These are phyloP conservation scores for Aspergillus aculeatinus DNA, from an alignment of 2,329 filamentous ascomycete genomes.

Conservation along the genomic window DNA sequence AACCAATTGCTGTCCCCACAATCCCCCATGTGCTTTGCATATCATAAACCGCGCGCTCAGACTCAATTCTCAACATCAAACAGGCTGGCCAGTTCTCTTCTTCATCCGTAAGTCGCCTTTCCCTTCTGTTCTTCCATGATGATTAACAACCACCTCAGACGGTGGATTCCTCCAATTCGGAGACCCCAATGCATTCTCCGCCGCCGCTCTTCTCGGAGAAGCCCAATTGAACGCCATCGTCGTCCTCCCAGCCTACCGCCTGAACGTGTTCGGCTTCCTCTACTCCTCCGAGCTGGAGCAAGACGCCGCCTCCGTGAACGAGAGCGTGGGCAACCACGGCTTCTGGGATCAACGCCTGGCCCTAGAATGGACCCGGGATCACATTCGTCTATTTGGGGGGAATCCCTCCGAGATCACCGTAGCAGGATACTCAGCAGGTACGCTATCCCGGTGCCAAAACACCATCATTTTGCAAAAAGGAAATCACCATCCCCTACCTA, in stretches of 20 bases:
- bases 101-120: constrained; percentile 51
- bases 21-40: too few relatives aligned
- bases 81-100: constrained; percentile 58
- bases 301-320: constrained; percentile 39
- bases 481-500: too few relatives aligned
- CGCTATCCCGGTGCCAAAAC: background rate
- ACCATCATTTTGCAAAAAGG: background rate
- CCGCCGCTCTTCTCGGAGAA: constrained; percentile 50
- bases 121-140: background rate
- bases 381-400: constrained; percentile 53
- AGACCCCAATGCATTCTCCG: constrained; percentile 48
- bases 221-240: constrained; percentile 52
- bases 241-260: constrained; percentile 57
- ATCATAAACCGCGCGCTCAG: too few relatives aligned
- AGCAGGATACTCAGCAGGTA: constrained; percentile 56
- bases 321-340: constrained; percentile 51
- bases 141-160: constrained; percentile 27
- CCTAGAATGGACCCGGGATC: constrained; percentile 56
- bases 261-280: constrained; percentile 59
- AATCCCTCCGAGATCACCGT: constrained; percentile 53
- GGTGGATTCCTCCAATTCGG: constrained; percentile 60
- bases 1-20: too few relatives aligned
- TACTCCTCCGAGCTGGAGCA: constrained; percentile 49
- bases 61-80: background rate
- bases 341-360: constrained; percentile 60